Conservation (phyloP, 768 basidiomycete species). For the Auriscalpium orientale region DNA sequence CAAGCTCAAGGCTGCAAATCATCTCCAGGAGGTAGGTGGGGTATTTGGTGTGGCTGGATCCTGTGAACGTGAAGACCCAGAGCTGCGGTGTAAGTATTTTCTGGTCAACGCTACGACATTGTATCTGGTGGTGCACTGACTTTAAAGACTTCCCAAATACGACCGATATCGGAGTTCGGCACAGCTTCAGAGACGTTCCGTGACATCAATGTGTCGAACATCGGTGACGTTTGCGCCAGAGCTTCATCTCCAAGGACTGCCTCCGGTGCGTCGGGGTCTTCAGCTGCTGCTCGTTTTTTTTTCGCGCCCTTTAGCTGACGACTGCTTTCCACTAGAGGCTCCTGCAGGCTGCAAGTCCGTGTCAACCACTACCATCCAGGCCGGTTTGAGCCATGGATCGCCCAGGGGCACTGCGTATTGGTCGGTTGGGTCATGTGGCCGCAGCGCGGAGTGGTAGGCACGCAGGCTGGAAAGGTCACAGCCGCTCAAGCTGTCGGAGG, state of each 20-base stretch:
- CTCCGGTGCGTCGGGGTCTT: background rate
- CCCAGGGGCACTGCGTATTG: background rate
- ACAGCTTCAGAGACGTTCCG: background rate
- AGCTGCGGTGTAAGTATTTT: background rate
- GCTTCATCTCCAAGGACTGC: background rate
- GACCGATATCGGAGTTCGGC: background rate
- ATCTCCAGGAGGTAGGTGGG: constrained; percentile 26
- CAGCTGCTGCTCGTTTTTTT: background rate
- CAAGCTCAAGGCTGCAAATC: constrained; percentile 24
- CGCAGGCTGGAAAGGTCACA: background rate
- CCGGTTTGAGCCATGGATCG: background rate
- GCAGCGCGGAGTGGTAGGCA: background rate
- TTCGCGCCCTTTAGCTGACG: background rate
- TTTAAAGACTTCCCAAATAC: background rate
- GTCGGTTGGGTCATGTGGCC: background rate
- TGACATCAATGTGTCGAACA: background rate
- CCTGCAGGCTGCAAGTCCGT: background rate
- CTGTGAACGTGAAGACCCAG: constrained; percentile 26
- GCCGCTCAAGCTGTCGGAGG: no score
- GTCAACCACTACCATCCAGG: background rate
- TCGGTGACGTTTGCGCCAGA: background rate
- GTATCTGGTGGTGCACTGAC: background rate
- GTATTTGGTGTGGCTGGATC: constrained; percentile 27
- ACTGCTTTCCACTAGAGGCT: background rate
- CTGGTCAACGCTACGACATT: background rate